These are phyloP conservation scores for Puccinia novopanici DNA, from an alignment of 1,284 basidiomycete genomes.

Conservation along the genomic window DNA sequence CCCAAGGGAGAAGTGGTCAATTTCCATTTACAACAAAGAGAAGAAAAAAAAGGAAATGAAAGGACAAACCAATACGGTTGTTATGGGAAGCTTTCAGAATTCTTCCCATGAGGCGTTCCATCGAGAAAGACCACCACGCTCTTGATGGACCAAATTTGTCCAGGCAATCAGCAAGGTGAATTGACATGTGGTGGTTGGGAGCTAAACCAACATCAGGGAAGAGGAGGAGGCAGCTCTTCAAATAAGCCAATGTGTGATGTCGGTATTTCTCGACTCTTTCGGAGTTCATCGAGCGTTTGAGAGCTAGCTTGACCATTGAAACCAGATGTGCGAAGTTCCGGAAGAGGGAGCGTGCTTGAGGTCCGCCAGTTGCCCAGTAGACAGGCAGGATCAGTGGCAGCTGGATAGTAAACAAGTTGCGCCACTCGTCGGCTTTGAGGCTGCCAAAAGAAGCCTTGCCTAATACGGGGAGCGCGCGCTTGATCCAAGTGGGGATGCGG, in stretches of 20 bases:
- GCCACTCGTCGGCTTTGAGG: constrained; percentile 53
- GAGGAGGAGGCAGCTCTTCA: constrained; percentile 13
- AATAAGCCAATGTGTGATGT: constrained; percentile 12
- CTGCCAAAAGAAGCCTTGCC: constrained; percentile 47
- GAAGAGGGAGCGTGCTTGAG: background rate
- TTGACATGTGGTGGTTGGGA: constrained; percentile 47
- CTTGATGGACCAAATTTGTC: constrained; percentile 40
- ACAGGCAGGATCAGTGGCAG: constrained; percentile 28
- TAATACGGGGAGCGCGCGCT: constrained; percentile 27
- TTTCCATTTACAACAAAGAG: too few species aligned
- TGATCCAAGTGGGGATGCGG: constrained; percentile 38
- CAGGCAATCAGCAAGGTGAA: constrained; percentile 37
- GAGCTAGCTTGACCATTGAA: constrained; percentile 26
- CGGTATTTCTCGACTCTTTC: constrained; percentile 9
- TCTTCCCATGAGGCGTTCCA: constrained; percentile 35
- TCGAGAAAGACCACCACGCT: constrained; percentile 35
- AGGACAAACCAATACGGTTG: constrained; percentile 31
- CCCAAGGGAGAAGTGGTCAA: too few species aligned
- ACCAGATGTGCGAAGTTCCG: constrained; percentile 34
- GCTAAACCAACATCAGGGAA: constrained; percentile 7
- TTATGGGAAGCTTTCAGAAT: constrained; percentile 33
- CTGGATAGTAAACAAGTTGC: constrained; percentile 41
- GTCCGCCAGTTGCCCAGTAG: constrained; percentile 11
- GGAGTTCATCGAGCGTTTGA: constrained; percentile 15
- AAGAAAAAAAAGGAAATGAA: background rate